These are phyloP conservation scores for Penicillium sp. DNA, from an alignment of 2,329 filamentous ascomycete species.

Conservation along the genomic window DNA sequence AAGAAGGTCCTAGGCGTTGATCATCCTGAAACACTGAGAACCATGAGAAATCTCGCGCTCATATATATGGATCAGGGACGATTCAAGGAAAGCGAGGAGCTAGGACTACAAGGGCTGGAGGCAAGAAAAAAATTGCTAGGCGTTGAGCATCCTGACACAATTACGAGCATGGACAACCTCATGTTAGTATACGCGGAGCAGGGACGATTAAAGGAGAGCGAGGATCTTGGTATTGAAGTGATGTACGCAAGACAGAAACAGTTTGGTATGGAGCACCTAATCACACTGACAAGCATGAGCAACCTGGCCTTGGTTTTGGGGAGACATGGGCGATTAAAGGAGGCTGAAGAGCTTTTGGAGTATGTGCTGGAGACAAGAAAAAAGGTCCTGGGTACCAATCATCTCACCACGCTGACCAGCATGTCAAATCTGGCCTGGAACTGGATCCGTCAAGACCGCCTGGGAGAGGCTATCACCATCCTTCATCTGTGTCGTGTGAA, in stretches of 20 bases:
- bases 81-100: too few species aligned
- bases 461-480: background rate
- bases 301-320: too few species aligned
- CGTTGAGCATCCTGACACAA: background rate
- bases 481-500: background rate
- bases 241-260: too few species aligned
- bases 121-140: background rate
- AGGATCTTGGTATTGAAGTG: too few species aligned
- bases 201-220: too few species aligned
- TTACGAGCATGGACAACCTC: background rate
- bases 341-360: background rate
- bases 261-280: too few species aligned
- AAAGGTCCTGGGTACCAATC: background rate
- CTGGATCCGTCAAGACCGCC: background rate
- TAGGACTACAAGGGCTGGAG: background rate
- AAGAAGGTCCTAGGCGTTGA: too few species aligned
- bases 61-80: too few species aligned
- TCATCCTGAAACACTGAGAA: too few species aligned
- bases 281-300: too few species aligned
- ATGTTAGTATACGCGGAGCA: too few species aligned
- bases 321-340: background rate
- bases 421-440: background rate
- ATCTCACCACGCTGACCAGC: background rate
- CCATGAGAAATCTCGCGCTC: too few species aligned
- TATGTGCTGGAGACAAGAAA: background rate